Evolutionary conservation across 768 basidiomycete species (phyloP), one percentile per base, ranked within the genome.

Genomic region (Pulveroboletus sp.): DNA sequence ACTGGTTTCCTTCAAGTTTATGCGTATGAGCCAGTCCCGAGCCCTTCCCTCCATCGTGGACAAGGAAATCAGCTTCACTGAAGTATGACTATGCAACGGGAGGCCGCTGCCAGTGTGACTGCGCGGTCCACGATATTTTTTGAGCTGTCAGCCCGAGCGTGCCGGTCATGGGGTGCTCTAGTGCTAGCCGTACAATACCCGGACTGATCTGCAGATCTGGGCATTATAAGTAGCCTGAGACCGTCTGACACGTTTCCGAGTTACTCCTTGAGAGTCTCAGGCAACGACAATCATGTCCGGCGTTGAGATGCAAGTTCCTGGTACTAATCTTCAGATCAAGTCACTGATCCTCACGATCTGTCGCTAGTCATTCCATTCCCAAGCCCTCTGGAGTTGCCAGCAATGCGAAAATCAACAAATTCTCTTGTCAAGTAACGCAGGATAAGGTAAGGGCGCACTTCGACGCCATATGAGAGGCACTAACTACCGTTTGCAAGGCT

Each of bases 391-490:
- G 69, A 31, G 41, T 50, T n/a, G 63, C 60, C 17, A 55, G 51
- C 52, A 69, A 71, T 67, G 73, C 52, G 24, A 75, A 78, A 55
- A 72, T 92, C 58, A 92, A 92, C 72, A 90, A 80, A 66, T 75
- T 83, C 53, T 92, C 90, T 40, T 70, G 76, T 50, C 79, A 81
- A 52, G 57, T 92, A 41, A 92, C 90, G 1, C 85, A 91, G 68
- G 75, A 84, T 63, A 91, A 91, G 75, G 87, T 83, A 25, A 44
- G 65, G n/a, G 19, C n/a, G 19, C 50, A n/a, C 4, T 32, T 43
- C 13, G 43, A 37, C n/a, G 7, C 24, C 38, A 13, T 10, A 19
- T 14, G 29, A 43, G 16, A 33, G 4, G 25, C 16, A 20, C 46
- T 54, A 12, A 52, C 40, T 44, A 37, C 24, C 32, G 13, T 19